Evolutionary conservation across 176 grass and related monocot genomes (phyloP).

Genomic region (Paspalum vaginatum): DNA sequence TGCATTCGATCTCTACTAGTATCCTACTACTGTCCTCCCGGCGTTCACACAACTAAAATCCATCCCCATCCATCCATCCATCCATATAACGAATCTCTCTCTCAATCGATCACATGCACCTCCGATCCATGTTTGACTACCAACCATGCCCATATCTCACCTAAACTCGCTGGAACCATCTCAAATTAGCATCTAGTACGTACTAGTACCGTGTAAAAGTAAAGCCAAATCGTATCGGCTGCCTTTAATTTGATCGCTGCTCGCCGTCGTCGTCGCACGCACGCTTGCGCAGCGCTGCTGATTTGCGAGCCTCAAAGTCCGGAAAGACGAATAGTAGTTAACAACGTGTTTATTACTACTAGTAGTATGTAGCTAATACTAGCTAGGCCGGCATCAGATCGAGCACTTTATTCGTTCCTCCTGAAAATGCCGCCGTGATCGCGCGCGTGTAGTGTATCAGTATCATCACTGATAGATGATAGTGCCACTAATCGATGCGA

Average conservation of each 20-base stretch:
- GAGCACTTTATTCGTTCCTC: conserved; percentile 39
- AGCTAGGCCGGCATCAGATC: conserved; percentile 37
- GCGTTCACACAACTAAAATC: background rate
- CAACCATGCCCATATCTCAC: conserved; percentile 13
- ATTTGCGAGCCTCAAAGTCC: conserved; percentile 34
- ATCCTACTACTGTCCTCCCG: too few species aligned
- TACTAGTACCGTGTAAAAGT: too few species aligned
- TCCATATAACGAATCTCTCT: background rate
- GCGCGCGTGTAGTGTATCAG: background rate
- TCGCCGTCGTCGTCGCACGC: too few species aligned
- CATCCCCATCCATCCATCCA: too few species aligned
- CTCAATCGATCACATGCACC: conserved; percentile 19
- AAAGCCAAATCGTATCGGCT: conserved; percentile 19
- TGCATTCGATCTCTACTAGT: background rate
- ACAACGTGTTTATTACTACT: conserved; percentile 11
- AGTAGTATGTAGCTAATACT: too few species aligned
- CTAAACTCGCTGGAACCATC: conserved; percentile 16
- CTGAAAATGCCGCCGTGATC: background rate
- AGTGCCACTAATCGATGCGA: background rate
- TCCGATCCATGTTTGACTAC: background rate
- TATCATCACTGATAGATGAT: background rate
- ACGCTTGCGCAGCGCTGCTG: background rate
- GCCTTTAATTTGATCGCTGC: background rate
- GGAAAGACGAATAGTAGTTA: conserved; percentile 4
- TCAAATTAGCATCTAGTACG: background rate